Conservation (phyloP, 164 flowering plant species). For the Stephania japonica region DNA sequence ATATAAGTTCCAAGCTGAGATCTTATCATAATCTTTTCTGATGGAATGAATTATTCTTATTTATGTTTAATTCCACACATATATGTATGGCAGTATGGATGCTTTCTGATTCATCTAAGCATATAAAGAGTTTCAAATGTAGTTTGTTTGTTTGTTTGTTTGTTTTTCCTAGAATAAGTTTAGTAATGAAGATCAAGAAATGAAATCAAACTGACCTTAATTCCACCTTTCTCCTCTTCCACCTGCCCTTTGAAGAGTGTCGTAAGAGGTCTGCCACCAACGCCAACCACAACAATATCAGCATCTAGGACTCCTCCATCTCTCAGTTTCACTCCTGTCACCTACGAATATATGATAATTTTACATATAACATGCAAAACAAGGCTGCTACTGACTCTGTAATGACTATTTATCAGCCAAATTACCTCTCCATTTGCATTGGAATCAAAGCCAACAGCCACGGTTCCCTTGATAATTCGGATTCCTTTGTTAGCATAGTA, state of each 20-base stretch:
- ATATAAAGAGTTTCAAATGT: too few relatives aligned
- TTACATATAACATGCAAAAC: not conserved
- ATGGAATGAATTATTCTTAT: too few relatives aligned
- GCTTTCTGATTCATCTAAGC: too few relatives aligned
- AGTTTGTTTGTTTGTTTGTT: too few relatives aligned
- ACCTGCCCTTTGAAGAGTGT: constrained; percentile 81
- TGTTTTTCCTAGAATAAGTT: too few relatives aligned
- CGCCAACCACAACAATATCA: constrained; percentile 96
- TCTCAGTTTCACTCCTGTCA: constrained; percentile 79
- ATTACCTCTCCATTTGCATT: constrained; percentile 73
- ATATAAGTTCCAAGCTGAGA: too few relatives aligned
- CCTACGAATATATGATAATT: constrained; percentile 37
- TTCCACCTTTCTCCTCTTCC: constrained; percentile 93
- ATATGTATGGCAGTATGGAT: too few relatives aligned
- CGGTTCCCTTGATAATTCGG: constrained; percentile 87
- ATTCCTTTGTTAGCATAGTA: constrained; percentile 84
- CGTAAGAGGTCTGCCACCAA: constrained; percentile 84
- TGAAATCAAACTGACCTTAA: constrained; percentile 52
- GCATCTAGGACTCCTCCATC: constrained; percentile 87
- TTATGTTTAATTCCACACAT: too few relatives aligned
- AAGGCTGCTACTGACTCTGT: not conserved
- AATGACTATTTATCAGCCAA: not conserved
- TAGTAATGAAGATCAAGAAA: too few relatives aligned
- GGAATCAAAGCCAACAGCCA: constrained; percentile 75
- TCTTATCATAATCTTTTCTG: too few relatives aligned